Percentiles rank a stretch among this genome's conserved stretches.
These are phyloP conservation scores for Drosera spatulata DNA, from an alignment of 179 eudicot species.

Conservation along the genomic window DNA sequence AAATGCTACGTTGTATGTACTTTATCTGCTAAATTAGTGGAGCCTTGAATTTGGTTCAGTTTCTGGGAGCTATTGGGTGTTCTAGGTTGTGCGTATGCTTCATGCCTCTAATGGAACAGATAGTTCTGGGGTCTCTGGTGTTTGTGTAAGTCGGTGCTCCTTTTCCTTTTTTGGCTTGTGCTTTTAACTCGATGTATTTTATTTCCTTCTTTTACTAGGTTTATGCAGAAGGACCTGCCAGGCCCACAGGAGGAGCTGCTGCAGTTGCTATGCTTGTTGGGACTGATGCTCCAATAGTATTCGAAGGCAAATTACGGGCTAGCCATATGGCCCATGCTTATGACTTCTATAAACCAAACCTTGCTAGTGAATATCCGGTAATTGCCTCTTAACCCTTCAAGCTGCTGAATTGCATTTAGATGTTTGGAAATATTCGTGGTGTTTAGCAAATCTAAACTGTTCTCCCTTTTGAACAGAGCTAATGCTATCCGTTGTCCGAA, in stretches of 20 bases:
- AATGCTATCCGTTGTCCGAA: too few species aligned
- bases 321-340: conserved; percentile 95
- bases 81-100: too few species aligned
- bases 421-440: too few species aligned
- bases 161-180: neutral
- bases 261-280: conserved; percentile 94
- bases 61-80: too few species aligned
- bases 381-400: conserved; percentile 3
- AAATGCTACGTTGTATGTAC: too few species aligned
- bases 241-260: conserved; percentile 99
- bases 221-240: conserved; percentile 96
- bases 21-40: too few species aligned
- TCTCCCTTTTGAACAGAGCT: too few species aligned
- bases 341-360: conserved; percentile 95
- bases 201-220: conserved; percentile 37
- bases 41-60: too few species aligned
- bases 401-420: neutral
- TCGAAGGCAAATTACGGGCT: conserved; percentile 90
- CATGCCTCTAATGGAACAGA: too few species aligned
- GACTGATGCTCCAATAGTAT: conserved; percentile 85
- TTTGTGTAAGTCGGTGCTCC: too few species aligned
- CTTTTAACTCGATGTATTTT: neutral
- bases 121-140: neutral
- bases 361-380: conserved; percentile 99
- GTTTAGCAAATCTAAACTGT: too few species aligned